Evolutionary conservation across 2,329 filamentous ascomycete species (phyloP).

Genomic region (Cordyceps fumosorosea): DNA sequence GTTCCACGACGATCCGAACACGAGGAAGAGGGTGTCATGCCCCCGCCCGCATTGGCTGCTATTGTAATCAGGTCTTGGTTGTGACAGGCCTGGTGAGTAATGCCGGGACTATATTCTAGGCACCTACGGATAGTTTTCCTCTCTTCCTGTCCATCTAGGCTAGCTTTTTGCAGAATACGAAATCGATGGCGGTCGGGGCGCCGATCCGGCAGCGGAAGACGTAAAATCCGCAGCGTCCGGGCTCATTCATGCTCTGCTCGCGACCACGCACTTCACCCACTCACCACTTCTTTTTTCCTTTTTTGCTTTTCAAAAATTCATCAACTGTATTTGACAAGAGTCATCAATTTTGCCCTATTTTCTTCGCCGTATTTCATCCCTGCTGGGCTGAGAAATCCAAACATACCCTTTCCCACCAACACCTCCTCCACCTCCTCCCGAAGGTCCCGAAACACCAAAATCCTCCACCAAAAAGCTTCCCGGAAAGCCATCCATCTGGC

Average conservation of each 20-base stretch:
- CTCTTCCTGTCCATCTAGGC: too few relatives aligned
- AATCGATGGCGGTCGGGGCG: neutral
- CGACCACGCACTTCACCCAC: neutral
- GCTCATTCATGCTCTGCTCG: too few relatives aligned
- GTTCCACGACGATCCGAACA: too few relatives aligned
- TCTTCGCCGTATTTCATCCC: neutral
- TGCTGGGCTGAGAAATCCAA: neutral
- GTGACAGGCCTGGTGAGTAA: too few relatives aligned
- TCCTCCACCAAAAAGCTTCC: neutral
- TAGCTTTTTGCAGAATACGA: neutral
- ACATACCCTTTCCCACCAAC: neutral
- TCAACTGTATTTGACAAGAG: neutral
- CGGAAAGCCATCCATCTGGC: neutral
- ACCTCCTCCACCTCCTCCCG: slow-evolving; percentile 8
- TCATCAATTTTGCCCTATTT: neutral
- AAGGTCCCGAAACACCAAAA: neutral
- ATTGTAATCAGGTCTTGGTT: too few relatives aligned
- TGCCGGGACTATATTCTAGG: too few relatives aligned
- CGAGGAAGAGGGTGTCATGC: too few relatives aligned
- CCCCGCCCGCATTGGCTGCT: too few relatives aligned
- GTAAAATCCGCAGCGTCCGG: neutral
- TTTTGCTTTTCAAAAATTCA: too few relatives aligned
- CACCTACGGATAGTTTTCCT: too few relatives aligned
- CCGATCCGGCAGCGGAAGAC: neutral
- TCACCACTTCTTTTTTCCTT: too few relatives aligned